Base-by-base conservation (phyloP, 805 yeast genomes). In the Sugiyamaella chiloensis region DNA sequence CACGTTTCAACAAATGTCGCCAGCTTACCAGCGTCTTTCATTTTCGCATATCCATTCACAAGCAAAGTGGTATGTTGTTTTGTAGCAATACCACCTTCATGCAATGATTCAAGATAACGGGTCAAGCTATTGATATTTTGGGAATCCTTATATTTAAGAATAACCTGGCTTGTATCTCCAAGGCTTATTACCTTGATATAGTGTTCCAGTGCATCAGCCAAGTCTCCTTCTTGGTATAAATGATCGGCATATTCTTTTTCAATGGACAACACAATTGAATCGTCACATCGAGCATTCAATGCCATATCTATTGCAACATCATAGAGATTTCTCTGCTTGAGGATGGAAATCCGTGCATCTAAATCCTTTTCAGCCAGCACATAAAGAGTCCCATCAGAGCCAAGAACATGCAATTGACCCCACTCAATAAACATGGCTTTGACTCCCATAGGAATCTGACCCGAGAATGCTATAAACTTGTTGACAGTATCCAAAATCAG, bases 61-160 rank as follows among this genome's bases (percentile, higher is more conserved):
- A 90, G 69, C 21, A 91, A 65, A 0, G 96, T 89, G 4, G 88
- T 75, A 63, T 91, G 97, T 60, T 89, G 95, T 24, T 79, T 73
- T n/a, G 78, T 77, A 0, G 96, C 82, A 11, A 74, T 55, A 2
- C 75, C 73, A 36, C 72, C 63, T 5, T 73, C 73, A 46, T 85
- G 71, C 53, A 89, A 69, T 9, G 75, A 75, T 61, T 80, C 80
- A 27, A 89, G 67, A 53, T 84, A 89, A 35, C 70, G 69, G 0
- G 87, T 75, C 57, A 90, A 66, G 50, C 78, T 78, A 24, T 71
- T 68, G 1, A 87, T 85, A 48, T 84, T 83, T 5, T 86, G 80
- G 17, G 88, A 83, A 51, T 84, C 95, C 53, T 85, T 82, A 63
- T 83, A 87, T 57, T 83, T 83, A 36, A 87, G 78, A 16, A 91